A percentile compares a stretch with the other conserved stretches of the same genome.
phyloP scores from a whole-genome alignment of 2,329 filamentous ascomycete genomes.

The Curvularia sp. region DNA sequence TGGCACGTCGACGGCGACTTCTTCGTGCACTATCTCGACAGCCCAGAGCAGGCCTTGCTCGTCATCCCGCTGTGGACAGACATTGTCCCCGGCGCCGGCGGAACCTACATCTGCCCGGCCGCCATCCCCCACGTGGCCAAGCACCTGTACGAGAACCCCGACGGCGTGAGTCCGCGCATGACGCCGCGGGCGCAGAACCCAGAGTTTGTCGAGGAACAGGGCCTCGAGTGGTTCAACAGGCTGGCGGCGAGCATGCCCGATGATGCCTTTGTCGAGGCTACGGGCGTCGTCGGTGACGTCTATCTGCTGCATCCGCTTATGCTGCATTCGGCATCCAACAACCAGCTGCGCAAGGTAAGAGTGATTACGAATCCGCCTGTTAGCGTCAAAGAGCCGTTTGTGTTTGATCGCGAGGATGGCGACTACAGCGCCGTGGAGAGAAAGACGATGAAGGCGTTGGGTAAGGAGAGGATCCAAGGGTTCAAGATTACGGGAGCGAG shows the following conservation, averaged over 20 bases:
- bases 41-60: slow-evolving; percentile 71
- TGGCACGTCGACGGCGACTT: slow-evolving; percentile 79
- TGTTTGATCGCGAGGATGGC: slow-evolving; percentile 59
- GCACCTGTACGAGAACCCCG: slow-evolving; percentile 66
- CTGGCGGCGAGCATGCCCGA: slow-evolving; percentile 47
- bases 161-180: slow-evolving; percentile 72
- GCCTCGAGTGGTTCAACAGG: slow-evolving; percentile 57
- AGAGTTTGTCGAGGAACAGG: slow-evolving; percentile 54
- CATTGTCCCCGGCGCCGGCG: slow-evolving; percentile 66
- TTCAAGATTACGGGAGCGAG: slow-evolving; percentile 62
- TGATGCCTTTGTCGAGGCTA: slow-evolving; percentile 62
- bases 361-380: slow-evolving; percentile 66
- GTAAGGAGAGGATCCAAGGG: slow-evolving; percentile 56
- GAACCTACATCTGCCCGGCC: slow-evolving; percentile 69
- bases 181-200: slow-evolving; percentile 59
- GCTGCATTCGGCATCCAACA: slow-evolving; percentile 63
- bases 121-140: slow-evolving; percentile 65
- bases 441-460: slow-evolving; percentile 61
- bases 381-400: slow-evolving; percentile 60
- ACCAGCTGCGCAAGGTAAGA: slow-evolving; percentile 56
- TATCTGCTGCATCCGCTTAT: slow-evolving; percentile 68
- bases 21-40: slow-evolving; percentile 75
- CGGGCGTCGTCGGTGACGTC: slow-evolving; percentile 63
- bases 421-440: slow-evolving; percentile 64
- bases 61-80: slow-evolving; percentile 74